Evolutionary conservation across 1,139 yeast species (phyloP).

Genomic region (Pichia sp.): DNA sequence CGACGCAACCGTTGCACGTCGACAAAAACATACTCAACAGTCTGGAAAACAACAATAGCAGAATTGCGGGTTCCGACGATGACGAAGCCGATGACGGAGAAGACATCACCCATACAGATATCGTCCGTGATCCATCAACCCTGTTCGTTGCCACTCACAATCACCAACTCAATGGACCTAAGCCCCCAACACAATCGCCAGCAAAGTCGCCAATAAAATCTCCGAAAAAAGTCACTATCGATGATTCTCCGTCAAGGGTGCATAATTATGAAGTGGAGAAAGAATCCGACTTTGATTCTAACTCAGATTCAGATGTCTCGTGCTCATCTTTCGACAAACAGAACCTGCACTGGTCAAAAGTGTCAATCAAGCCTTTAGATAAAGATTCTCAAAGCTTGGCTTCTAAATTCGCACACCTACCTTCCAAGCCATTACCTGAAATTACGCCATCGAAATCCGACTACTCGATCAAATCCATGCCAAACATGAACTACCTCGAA

Average conservation of each 20-base stretch:
- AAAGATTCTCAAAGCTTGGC: conserved; percentile 1
- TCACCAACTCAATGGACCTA: conserved; percentile 22
- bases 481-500: conserved; percentile 21
- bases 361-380: conserved; percentile 20
- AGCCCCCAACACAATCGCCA: conserved; percentile 21
- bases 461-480: conserved; percentile 31
- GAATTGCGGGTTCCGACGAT: no score
- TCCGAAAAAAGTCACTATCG: conserved; percentile 19
- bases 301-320: background rate
- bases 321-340: background rate
- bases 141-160: background rate
- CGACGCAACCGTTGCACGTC: conserved; percentile 21
- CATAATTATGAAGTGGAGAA: conserved; percentile 31
- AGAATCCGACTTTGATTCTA: conserved; percentile 19
- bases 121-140: background rate
- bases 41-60: background rate
- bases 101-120: background rate
- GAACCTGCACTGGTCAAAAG: conserved; percentile 25
- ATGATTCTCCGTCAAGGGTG: conserved; percentile 33
- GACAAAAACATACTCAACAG: conserved; percentile 1
- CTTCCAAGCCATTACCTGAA: conserved; percentile 28
- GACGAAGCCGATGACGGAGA: background rate
- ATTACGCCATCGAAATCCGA: conserved; percentile 27
- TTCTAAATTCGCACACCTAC: conserved; percentile 4
- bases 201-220: conserved; percentile 25